Percentiles rank a stretch among this genome's conserved stretches.
Evolutionary conservation across 129 eudicot species (phyloP).

Genomic region (Calendula officinalis): DNA sequence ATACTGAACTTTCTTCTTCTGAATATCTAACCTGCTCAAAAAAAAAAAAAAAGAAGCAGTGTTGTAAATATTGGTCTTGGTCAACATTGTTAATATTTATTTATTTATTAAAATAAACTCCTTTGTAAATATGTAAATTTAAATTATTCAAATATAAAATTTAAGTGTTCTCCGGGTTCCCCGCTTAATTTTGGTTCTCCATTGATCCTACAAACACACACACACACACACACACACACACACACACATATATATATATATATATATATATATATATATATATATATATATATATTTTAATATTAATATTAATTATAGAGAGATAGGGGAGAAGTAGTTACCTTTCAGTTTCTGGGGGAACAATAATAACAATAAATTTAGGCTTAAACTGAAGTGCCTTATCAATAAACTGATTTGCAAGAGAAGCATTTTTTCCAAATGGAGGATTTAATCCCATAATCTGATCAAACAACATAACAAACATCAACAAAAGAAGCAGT

Average conservation of each 20-base stretch:
- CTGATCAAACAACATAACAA: constrained; percentile 33
- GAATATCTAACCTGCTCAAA: constrained; percentile 52
- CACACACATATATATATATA: no score
- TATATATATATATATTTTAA: no score
- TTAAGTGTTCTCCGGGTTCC: no score
- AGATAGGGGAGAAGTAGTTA: constrained; percentile 12
- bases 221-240: no score
- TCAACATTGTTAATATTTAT: no score
- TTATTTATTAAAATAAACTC: no score
- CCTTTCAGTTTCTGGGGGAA: constrained; percentile 66
- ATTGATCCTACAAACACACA: background rate
- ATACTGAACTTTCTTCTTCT: constrained; percentile 39
- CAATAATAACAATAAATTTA: constrained; percentile 70
- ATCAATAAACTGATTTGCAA: constrained; percentile 65
- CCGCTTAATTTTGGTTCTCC: no score
- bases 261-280: no score
- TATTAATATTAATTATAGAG: background rate
- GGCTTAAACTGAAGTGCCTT: constrained; percentile 78
- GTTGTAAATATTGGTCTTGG: no score
- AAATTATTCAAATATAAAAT: no score
- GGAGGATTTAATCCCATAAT: constrained; percentile 92
- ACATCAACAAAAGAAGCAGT: background rate
- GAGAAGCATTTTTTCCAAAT: constrained; percentile 57
- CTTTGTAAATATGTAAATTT: no score
- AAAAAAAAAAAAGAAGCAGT: background rate